Evolutionary conservation across 805 yeast species (phyloP).

Genomic region (Barnettozyma botsteinii): DNA sequence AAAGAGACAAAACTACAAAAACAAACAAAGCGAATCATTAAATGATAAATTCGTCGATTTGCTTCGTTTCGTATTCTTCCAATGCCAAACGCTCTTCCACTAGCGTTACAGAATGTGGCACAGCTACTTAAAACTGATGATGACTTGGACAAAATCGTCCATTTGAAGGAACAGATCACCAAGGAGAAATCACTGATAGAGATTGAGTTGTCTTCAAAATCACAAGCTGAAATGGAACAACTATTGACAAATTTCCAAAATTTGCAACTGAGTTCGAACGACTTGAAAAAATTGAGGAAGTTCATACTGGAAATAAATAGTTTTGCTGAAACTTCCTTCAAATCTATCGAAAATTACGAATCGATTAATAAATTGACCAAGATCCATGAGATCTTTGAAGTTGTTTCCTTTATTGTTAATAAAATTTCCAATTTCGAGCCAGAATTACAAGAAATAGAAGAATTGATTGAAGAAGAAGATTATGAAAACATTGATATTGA

Average conservation of each 20-base stretch:
- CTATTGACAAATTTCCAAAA: slow-evolving; percentile 41
- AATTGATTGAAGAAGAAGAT: slow-evolving; percentile 43
- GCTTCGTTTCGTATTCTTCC: no score
- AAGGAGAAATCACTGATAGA: slow-evolving; percentile 76
- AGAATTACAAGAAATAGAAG: slow-evolving; percentile 44
- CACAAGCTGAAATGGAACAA: slow-evolving; percentile 47
- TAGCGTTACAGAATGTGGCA: slow-evolving; percentile 27
- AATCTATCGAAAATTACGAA: slow-evolving; percentile 60
- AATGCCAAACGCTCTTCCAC: neutral
- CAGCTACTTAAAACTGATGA: slow-evolving; percentile 33
- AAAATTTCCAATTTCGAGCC: slow-evolving; percentile 54
- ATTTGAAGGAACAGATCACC: slow-evolving; percentile 46
- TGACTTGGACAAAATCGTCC: slow-evolving; percentile 50
- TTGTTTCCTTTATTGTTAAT: slow-evolving; percentile 57
- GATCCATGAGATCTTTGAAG: slow-evolving; percentile 65
- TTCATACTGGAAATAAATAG: slow-evolving; percentile 39
- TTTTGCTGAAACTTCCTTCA: slow-evolving; percentile 49
- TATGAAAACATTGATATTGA: slow-evolving; percentile 36
- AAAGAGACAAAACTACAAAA: neutral
- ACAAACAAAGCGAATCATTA: no score
- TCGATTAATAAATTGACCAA: slow-evolving; percentile 61
- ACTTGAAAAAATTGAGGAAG: slow-evolving; percentile 45
- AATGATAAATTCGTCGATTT: no score
- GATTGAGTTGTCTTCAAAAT: slow-evolving; percentile 35
- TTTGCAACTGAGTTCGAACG: slow-evolving; percentile 35